Base-by-base conservation (phyloP, 2,329 filamentous ascomycete genomes). In the Fusarium sp. region DNA sequence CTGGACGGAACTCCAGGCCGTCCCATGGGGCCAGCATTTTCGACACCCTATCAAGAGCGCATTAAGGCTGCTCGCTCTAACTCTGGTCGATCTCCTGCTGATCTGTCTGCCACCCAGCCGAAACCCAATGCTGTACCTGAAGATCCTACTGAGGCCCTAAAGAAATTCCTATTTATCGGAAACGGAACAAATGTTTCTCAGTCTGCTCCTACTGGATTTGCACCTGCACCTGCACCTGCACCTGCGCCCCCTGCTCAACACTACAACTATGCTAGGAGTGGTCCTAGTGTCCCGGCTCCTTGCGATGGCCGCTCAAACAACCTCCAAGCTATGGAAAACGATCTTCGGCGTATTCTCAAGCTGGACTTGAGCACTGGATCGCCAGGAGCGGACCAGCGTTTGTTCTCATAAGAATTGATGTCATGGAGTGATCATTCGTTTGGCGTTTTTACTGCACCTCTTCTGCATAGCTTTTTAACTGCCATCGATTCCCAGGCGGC, bases 11-110 rank as follows among this genome's bases (percentile, higher is more conserved):
- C 86, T 24, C 85, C 86, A 26, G 85, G 85, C 48, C 86, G 84
- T 51, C 84, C 86, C 36, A 88, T 91, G 74, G 92, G 88, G 8
- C 91, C 91, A 35, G 88, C 92, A 5, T 93, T 94, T 80, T 91
- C 92, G 9, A 92, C 91, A 1, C 89, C 90, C 0, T 92, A 90
- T 74, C 83, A 88, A 11, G 89, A 91, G 68, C 87, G 90, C 48
- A 90, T 92, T 66, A 86, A 85, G 64, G 89, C 89, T 59, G 88
- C 87, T 28, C 86, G 85, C 24, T 80, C 82, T 17, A 79, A 62
- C 47, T 80, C 81, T 41, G 73, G 78, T 60, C 79, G 74, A 18
- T 61, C 70, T 6, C 68, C 69, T 17, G 42, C 58, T 48, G 62
- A 58, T n/a, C 61, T 69, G 51, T 70, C 72, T 24, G 69, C 57